Base-by-base conservation (phyloP, 441 rosid genomes). In the Corymbia calophylla region DNA sequence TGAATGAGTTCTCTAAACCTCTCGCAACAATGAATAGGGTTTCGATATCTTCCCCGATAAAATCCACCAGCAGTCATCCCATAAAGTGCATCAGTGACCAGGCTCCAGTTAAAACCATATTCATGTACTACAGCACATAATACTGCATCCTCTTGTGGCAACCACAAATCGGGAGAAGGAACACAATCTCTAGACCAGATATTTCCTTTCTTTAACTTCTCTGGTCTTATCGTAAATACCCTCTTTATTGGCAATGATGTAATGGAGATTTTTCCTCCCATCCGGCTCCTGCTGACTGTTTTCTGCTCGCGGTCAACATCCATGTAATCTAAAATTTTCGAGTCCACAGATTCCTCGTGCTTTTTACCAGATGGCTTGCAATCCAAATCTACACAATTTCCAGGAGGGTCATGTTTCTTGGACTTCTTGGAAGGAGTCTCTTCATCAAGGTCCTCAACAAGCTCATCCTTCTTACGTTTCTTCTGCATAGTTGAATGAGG, bases 91-190 rank as follows among this genome's bases (percentile, higher is more conserved):
- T 92, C 99, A 66, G 98, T 94, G 89, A 95, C 97, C 90, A 98
- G 95, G 93, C 95, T 97, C 99, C 99, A 98, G 62, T 97, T 93
- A 58, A 96, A 92, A 86, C 99, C 99, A 95, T 98, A 98, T 93
- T 98, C 99, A 93, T 98, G 99, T 86, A 98, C 99, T 90, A 95
- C 95, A 86, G 99, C 99, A 94, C 99, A 96, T 94, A 98, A 93
- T 92, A 97, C 90, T 90, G 99, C 99, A 94, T 98, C 99, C 95
- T 98, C 99, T 92, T 95, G 99, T 39, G 99, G 94, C 92, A 94
- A 93, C 99, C 99, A 98, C 90, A 92, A 93, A 94, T 96, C 99
- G 90, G 99, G 98, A 56, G 93, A 93, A 87, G 99, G 98, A 92
- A 97, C 97, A 94, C 97, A 97, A 90, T 97, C 99, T 91, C 96